These are phyloP conservation scores for Rhizophagus prolifer DNA, from an alignment of 192 early-diverging fungal species.

Conservation along the genomic window DNA sequence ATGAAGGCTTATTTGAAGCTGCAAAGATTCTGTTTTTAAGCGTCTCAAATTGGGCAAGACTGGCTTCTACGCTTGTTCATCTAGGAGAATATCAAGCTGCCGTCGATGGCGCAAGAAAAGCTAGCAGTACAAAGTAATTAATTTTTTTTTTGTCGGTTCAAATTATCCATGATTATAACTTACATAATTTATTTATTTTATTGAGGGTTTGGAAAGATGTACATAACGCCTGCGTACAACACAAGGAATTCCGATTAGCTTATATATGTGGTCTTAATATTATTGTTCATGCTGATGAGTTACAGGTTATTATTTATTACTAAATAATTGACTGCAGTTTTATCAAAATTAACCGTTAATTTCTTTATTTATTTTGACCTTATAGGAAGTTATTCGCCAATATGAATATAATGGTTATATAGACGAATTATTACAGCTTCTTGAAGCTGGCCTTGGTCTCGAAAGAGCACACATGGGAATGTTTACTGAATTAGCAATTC, in stretches of 20 bases:
- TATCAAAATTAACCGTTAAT: not conserved
- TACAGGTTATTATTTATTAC: slow-evolving; percentile 48
- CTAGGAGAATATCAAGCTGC: slow-evolving; percentile 94
- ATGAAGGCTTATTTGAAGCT: slow-evolving; percentile 86
- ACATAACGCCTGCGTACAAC: slow-evolving; percentile 91
- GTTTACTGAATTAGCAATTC: slow-evolving; percentile 98
- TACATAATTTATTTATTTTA: not conserved
- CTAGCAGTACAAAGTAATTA: slow-evolving; percentile 82
- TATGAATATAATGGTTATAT: slow-evolving; percentile 91
- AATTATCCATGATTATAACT: not conserved
- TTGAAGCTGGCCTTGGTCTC: slow-evolving; percentile 92
- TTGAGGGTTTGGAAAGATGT: slow-evolving; percentile 98
- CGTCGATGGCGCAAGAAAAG: slow-evolving; percentile 98
- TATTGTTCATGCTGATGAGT: slow-evolving; percentile 96
- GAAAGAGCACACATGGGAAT: slow-evolving; percentile 99
- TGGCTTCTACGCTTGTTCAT: slow-evolving; percentile 95
- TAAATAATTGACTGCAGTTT: not conserved
- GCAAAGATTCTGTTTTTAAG: slow-evolving; percentile 93
- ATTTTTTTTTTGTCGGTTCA: not conserved
- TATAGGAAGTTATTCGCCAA: slow-evolving; percentile 67
- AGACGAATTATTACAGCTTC: slow-evolving; percentile 84
- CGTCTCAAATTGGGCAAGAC: slow-evolving; percentile 96
- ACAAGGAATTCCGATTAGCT: slow-evolving; percentile 93
- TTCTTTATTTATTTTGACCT: not conserved
- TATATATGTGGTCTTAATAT: slow-evolving; percentile 98